Conservation (phyloP, 148 eudicot species). For the Camellia lanceoleosa region DNA sequence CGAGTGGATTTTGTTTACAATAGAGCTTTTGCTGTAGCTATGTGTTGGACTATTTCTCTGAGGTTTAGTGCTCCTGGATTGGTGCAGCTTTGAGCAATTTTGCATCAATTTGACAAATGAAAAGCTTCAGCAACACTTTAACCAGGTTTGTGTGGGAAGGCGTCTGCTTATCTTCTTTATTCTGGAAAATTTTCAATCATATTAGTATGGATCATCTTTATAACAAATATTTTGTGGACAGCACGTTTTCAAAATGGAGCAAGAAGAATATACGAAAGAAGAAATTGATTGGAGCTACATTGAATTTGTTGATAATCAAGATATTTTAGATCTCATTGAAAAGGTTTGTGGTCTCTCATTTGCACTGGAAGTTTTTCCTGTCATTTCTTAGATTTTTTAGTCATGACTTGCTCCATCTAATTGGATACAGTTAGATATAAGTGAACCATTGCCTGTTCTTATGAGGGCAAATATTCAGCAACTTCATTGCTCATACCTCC, state of each 20-base stretch:
- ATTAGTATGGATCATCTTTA: slow-evolving; percentile 6
- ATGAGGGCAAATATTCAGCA: not conserved
- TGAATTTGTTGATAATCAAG: slow-evolving; percentile 95
- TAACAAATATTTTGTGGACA: slow-evolving; percentile 32
- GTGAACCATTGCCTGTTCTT: not conserved
- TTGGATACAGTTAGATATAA: not conserved
- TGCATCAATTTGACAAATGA: slow-evolving; percentile 98
- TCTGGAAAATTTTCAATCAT: not conserved
- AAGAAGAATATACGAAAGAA: slow-evolving; percentile 97
- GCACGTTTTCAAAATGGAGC: slow-evolving; percentile 99
- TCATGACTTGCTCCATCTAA: not conserved
- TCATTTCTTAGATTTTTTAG: not conserved
- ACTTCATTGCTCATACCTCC: not conserved
- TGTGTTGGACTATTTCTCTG: slow-evolving; percentile 6
- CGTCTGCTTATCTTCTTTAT: slow-evolving; percentile 18
- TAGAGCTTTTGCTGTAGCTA: not conserved
- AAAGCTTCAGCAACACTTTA: slow-evolving; percentile 99
- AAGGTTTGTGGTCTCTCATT: slow-evolving; percentile 56
- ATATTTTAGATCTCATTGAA: slow-evolving; percentile 90
- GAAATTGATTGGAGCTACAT: slow-evolving; percentile 99
- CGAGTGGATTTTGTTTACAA: not conserved
- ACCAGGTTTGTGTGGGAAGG: slow-evolving; percentile 55
- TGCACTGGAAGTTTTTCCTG: not conserved
- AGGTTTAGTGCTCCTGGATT: not conserved
- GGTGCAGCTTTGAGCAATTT: slow-evolving; percentile 94